Conservation (phyloP, 768 basidiomycete species). For the Calocybe cyanea region DNA sequence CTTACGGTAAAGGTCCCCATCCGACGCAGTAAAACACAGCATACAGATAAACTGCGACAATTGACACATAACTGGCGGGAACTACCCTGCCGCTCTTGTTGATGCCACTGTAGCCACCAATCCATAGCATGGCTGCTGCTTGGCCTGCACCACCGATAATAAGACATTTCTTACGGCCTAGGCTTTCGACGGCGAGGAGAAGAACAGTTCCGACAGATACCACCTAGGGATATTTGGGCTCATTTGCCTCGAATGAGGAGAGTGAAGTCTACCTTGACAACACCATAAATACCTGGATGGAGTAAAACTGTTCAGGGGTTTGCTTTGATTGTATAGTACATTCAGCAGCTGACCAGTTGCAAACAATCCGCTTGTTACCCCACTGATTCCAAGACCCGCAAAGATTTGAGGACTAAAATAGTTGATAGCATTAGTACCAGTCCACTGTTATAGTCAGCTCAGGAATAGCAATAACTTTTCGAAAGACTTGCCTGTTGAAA, state of each 20-base stretch:
- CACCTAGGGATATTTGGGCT: slow-evolving; percentile 28
- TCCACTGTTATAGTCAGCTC: slow-evolving; percentile 33
- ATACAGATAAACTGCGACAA: slow-evolving; percentile 44
- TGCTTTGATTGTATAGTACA: neutral
- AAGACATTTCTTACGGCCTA: slow-evolving; percentile 47
- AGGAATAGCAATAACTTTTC: neutral
- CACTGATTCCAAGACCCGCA: slow-evolving; percentile 41
- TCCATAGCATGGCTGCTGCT: slow-evolving; percentile 44
- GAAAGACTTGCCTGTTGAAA: slow-evolving; percentile 28
- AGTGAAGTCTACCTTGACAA: slow-evolving; percentile 25
- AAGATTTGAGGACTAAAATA: slow-evolving; percentile 54
- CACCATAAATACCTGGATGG: slow-evolving; percentile 27
- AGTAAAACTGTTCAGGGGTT: neutral
- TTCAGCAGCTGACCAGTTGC: slow-evolving; percentile 37
- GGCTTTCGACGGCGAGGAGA: slow-evolving; percentile 41
- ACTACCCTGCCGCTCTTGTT: slow-evolving; percentile 27
- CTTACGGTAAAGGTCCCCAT: slow-evolving; percentile 35
- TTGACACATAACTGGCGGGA: slow-evolving; percentile 39
- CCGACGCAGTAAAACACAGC: slow-evolving; percentile 43
- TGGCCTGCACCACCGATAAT: slow-evolving; percentile 49
- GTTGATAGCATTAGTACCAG: slow-evolving; percentile 52
- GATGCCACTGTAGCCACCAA: slow-evolving; percentile 36
- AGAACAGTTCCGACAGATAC: slow-evolving; percentile 37
- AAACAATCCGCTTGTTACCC: slow-evolving; percentile 38
- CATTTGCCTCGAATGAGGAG: neutral